These are phyloP conservation scores for Lasiodiplodia hormozganensis DNA, from an alignment of 2,329 filamentous ascomycete species.

Conservation along the genomic window DNA sequence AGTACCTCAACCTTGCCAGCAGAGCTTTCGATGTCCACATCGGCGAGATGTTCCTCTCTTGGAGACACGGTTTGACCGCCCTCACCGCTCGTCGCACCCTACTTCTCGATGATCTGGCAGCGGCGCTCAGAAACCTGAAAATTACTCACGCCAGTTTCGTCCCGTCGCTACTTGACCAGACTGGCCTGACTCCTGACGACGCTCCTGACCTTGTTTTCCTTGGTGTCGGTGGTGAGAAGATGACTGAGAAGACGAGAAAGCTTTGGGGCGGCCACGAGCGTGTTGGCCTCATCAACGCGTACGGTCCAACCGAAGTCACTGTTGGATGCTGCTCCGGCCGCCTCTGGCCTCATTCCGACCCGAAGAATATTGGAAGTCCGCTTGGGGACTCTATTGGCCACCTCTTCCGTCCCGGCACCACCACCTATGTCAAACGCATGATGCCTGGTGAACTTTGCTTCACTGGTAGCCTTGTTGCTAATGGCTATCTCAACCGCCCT, in stretches of 20 bases:
- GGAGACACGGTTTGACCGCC: constrained; percentile 23
- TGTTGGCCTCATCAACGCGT: constrained; percentile 32
- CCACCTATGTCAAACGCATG: constrained; percentile 57
- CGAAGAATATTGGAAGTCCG: constrained; percentile 33
- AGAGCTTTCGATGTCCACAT: constrained; percentile 41
- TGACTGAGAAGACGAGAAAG: constrained; percentile 42
- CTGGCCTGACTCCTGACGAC: constrained; percentile 30
- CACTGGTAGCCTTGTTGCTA: constrained; percentile 32
- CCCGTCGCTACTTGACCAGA: constrained; percentile 29
- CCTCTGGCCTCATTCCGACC: constrained; percentile 31
- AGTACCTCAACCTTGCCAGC: constrained; percentile 44
- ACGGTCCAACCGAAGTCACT: constrained; percentile 44
- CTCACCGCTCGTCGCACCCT: constrained; percentile 22
- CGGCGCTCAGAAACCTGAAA: constrained; percentile 34
- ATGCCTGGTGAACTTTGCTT: constrained; percentile 39
- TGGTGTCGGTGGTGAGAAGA: constrained; percentile 47
- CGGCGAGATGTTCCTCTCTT: constrained; percentile 27
- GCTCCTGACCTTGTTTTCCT: constrained; percentile 40
- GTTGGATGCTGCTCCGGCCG: constrained; percentile 37
- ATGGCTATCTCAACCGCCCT: constrained; percentile 35
- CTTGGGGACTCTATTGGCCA: constrained; percentile 38
- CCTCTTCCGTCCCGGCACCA: constrained; percentile 39
- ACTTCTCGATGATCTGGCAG: constrained; percentile 23
- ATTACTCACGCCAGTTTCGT: constrained; percentile 42
- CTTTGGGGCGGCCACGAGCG: constrained; percentile 38